Percentiles rank a stretch among this genome's conserved stretches.
Evolutionary conservation across 2,329 filamentous ascomycete genomes (phyloP).

Genomic region (Colletotrichum sp.): DNA sequence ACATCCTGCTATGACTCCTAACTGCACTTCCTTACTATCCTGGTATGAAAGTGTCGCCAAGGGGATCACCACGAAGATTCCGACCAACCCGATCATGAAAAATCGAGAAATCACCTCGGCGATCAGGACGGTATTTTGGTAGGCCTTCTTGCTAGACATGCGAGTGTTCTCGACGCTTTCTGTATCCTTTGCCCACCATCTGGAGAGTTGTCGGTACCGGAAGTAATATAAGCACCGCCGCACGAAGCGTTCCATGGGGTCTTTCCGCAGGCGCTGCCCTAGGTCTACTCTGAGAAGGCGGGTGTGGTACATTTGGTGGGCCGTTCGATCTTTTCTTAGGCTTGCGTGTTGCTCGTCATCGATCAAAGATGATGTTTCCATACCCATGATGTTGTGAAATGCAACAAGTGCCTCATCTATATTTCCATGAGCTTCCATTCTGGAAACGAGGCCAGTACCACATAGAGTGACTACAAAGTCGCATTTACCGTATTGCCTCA

Average conservation of each 20-base stretch:
- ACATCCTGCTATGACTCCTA: background rate
- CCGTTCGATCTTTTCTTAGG: background rate
- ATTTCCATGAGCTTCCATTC: background rate
- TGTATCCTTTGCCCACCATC: background rate
- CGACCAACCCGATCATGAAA: background rate
- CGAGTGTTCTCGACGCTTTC: background rate
- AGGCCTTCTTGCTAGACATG: background rate
- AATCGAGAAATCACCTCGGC: background rate
- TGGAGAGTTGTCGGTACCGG: background rate
- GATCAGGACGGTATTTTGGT: background rate
- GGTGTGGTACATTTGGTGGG: background rate
- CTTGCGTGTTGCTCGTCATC: background rate
- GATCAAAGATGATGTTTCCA: background rate
- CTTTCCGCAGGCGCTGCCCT: background rate
- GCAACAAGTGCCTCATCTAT: background rate
- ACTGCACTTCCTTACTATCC: background rate
- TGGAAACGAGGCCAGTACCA: rapidly evolving
- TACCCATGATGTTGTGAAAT: background rate
- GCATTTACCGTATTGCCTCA: background rate
- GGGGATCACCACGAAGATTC: background rate
- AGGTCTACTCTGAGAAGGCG: background rate
- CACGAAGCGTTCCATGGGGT: background rate
- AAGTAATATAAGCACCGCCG: background rate
- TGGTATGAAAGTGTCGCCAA: background rate
- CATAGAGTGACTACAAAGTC: background rate